Base-by-base conservation (phyloP, 768 basidiomycete genomes). In the Boletus rubroflammeus region DNA sequence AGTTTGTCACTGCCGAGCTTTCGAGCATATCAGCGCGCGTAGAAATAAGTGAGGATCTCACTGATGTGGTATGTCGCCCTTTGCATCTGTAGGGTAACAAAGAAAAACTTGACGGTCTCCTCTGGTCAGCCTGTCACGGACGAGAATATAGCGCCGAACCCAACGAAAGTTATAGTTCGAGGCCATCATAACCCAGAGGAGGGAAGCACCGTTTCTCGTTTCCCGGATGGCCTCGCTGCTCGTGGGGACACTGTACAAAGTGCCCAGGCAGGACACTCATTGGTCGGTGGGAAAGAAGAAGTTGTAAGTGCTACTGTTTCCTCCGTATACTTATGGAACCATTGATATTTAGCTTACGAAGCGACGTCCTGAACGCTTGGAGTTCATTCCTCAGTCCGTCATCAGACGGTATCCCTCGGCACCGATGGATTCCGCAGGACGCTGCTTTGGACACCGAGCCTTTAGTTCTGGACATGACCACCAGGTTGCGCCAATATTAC, bases 341-440 rank as follows among this genome's bases (percentile, higher is more conserved):
- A 32, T 42, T 9, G 17, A 50, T 34, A 36, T 47, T 23, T 42
- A 61, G 61, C 25, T 31, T 25, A 6, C 28, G 5, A 54, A 53
- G 10, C 39, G 11, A 49, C 65, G 59, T 19, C 65, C 64, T 23
- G 61, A 63, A 38, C 56, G 67, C 28, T 47, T 67, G 41, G 50
- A 52, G 8, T 67, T 68, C 44, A 44, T 67, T 47, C 65, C 65
- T 23, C 67, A 63, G 23, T 68, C 65, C 2, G 67, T 68, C 32
- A 46, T 66, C 21, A 55, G 59, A 32, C 67, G 64, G 36, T 52
- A 61, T 50, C 66, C 66, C 3, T 57, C 61, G 2, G 51, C 39
- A 0, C 23, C 54, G 13, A 48, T 21, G 21, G 34, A 28, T 35
- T 52, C 54, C 0, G 9, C 47, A 3, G 35, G 19, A n/a, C 52